These are phyloP conservation scores for Dittrichia graveolens DNA, from an alignment of 129 eudicot genomes.

Conservation along the genomic window DNA sequence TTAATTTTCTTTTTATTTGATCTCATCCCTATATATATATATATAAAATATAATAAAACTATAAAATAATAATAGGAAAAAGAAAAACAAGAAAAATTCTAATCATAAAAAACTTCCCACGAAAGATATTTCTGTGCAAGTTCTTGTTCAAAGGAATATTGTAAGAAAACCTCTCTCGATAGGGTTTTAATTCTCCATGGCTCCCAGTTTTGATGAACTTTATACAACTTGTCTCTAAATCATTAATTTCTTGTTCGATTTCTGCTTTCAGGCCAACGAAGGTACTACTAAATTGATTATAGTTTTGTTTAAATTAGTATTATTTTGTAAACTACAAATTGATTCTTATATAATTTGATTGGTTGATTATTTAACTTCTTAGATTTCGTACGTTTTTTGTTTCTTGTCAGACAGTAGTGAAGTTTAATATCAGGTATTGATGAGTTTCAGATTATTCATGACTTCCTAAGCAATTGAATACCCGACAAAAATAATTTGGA, in stretches of 20 bases:
- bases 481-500: not conserved
- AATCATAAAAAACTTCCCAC: conserved; percentile 20
- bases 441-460: conserved; percentile 23
- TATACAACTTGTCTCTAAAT: conserved; percentile 4
- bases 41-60: not conserved
- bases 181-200: conserved; percentile 7
- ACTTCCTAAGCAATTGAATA: conserved; percentile 5
- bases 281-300: conserved; percentile 28
- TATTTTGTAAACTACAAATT: not conserved
- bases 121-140: conserved; percentile 13
- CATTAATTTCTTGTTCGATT: conserved; percentile 22
- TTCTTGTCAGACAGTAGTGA: not conserved
- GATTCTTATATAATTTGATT: conserved; percentile 11
- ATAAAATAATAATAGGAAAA: not conserved
- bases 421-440: conserved; percentile 10
- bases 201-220: conserved; percentile 2
- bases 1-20: too few relatives aligned
- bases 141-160: conserved; percentile 8
- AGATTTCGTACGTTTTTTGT: conserved; percentile 1
- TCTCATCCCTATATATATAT: too few relatives aligned
- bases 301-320: not conserved
- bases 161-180: not conserved
- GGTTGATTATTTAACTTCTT: conserved; percentile 9
- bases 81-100: not conserved
- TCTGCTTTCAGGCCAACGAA: conserved; percentile 3